Percentiles rank a stretch among this genome's conserved stretches.
Evolutionary conservation across 805 yeast species (phyloP).

Genomic region (Ogataea paradorogensis): DNA sequence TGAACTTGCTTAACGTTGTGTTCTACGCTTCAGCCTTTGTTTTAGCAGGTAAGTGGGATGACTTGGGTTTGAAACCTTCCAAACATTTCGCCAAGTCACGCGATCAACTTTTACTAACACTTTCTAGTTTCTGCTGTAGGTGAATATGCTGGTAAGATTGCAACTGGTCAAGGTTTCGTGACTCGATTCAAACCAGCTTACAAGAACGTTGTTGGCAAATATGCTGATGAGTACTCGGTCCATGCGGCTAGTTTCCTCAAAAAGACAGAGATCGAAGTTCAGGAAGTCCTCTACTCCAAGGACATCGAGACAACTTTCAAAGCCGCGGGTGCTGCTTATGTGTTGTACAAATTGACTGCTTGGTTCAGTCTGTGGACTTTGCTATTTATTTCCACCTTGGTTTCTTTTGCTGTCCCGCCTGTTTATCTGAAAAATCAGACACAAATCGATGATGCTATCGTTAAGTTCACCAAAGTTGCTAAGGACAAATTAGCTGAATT

Average conservation of each 20-base stretch:
- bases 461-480: conserved; percentile 43
- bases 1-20: conserved; percentile 59
- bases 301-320: conserved; percentile 71
- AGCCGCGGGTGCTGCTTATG: conserved; percentile 64
- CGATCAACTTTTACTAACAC: conserved; percentile 11
- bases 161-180: conserved; percentile 79
- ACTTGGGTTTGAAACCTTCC: not conserved
- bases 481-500: conserved; percentile 49
- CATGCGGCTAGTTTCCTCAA: conserved; percentile 42
- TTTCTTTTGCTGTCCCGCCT: conserved; percentile 72
- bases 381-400: conserved; percentile 52
- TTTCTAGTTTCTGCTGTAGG: conserved; percentile 56
- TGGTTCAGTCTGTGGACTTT: conserved; percentile 72
- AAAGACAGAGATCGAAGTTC: conserved; percentile 48
- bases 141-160: conserved; percentile 70
- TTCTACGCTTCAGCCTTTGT: conserved; percentile 59
- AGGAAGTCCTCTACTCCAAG: conserved; percentile 61
- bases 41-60: conserved; percentile 35
- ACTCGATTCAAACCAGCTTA: conserved; percentile 69
- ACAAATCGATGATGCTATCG: conserved; percentile 68
- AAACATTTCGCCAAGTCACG: not conserved
- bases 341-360: conserved; percentile 69
- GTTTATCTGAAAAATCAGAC: conserved; percentile 70
- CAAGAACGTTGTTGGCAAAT: conserved; percentile 30
- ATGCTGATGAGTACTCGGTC: conserved; percentile 29